Evolutionary conservation across 345 rosid species (phyloP).

Genomic region (Euphorbia peplus): DNA sequence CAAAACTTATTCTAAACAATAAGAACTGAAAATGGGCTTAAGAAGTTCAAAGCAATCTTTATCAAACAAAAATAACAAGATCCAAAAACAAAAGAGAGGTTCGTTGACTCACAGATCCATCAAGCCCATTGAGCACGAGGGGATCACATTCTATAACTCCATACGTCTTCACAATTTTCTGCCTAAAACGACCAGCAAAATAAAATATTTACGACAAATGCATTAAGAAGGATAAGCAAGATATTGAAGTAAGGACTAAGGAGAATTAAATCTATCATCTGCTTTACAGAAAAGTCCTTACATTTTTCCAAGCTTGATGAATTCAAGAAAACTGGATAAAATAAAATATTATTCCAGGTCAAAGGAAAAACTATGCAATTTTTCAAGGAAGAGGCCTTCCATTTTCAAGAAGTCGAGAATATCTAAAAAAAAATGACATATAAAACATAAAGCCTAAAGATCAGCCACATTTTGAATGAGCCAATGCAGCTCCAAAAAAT

Average conservation of each 20-base stretch:
- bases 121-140: slow-evolving; percentile 66
- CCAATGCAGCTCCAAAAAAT: neutral
- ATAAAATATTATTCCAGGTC: neutral
- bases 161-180: slow-evolving; percentile 56
- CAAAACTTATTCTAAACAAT: neutral
- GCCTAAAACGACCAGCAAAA: slow-evolving; percentile 42
- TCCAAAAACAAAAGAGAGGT: slow-evolving; percentile 15
- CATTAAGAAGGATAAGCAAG: neutral
- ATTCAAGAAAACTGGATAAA: neutral
- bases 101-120: slow-evolving; percentile 66
- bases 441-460: neutral
- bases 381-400: neutral
- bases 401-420: too few relatives aligned
- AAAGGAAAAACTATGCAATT: neutral
- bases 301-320: neutral
- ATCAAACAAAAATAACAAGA: neutral
- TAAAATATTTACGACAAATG: slow-evolving; percentile 3
- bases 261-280: neutral
- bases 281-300: neutral
- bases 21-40: slow-evolving; percentile 5
- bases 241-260: neutral
- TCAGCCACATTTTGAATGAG: slow-evolving; percentile 5
- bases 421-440: neutral
- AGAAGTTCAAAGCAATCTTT: neutral
- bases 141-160: slow-evolving; percentile 90